Percentiles rank a stretch among this genome's conserved stretches.
These are phyloP conservation scores for Gastroboletus turbinatus DNA, from an alignment of 1,284 basidiomycete species.

Conservation along the genomic window DNA sequence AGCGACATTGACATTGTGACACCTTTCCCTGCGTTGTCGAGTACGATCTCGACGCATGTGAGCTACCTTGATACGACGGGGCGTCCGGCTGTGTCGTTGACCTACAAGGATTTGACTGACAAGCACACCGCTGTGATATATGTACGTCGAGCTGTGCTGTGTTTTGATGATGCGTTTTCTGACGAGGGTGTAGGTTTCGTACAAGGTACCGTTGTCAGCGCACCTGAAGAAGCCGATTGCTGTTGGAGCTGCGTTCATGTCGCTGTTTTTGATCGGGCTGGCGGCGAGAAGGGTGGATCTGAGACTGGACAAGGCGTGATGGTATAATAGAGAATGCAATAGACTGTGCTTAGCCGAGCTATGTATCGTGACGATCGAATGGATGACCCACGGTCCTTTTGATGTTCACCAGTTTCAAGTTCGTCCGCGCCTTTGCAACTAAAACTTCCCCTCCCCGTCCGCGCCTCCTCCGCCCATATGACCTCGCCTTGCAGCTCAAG, in stretches of 20 bases:
- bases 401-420: conserved; percentile 22
- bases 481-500: conserved; percentile 56
- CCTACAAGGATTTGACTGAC: conserved; percentile 76
- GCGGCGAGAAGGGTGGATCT: conserved; percentile 65
- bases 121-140: conserved; percentile 75
- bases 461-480: conserved; percentile 52
- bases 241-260: conserved; percentile 66
- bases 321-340: conserved; percentile 38
- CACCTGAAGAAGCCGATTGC: conserved; percentile 83
- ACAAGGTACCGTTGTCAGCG: conserved; percentile 74
- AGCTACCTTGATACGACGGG: conserved; percentile 96
- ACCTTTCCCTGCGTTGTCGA: conserved; percentile 76
- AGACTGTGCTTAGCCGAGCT: conserved; percentile 1
- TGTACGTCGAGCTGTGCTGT: conserved; percentile 44
- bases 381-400: conserved; percentile 12
- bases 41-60: conserved; percentile 62
- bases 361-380: conserved; percentile 1
- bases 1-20: conserved; percentile 77
- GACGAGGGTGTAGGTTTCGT: conserved; percentile 67
- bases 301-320: conserved; percentile 56
- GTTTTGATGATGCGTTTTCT: conserved; percentile 10
- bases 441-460: background rate
- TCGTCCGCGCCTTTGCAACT: conserved; percentile 14
- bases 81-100: conserved; percentile 74
- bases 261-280: conserved; percentile 62